These are phyloP conservation scores for Colletotrichum neosansevieriae DNA, from an alignment of 2,329 filamentous ascomycete genomes.

Conservation along the genomic window DNA sequence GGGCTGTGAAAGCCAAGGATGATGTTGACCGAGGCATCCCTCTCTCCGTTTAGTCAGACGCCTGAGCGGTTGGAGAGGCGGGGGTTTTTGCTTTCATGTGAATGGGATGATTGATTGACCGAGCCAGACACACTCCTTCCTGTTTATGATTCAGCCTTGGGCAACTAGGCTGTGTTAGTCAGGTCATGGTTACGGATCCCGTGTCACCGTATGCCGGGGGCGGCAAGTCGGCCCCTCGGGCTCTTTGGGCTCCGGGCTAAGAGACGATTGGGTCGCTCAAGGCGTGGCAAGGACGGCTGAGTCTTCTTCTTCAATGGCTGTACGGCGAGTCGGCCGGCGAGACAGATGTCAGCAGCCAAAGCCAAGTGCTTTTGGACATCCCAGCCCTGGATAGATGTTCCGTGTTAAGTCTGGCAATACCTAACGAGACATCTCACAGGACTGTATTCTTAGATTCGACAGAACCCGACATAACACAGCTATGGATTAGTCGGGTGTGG, in stretches of 20 bases:
- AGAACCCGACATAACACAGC: background rate
- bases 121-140: background rate
- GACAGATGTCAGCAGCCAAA: background rate
- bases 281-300: background rate
- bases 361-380: no score
- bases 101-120: slow-evolving; percentile 2
- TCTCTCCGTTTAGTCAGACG: background rate
- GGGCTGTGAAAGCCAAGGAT: background rate
- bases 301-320: background rate
- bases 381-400: no score
- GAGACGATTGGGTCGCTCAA: background rate
- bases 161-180: background rate
- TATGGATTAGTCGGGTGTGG: background rate
- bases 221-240: background rate
- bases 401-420: no score
- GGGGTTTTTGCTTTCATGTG: background rate
- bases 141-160: background rate
- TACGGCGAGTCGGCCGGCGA: background rate
- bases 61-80: background rate
- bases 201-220: background rate
- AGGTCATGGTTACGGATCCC: slow-evolving; percentile 10
- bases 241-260: slow-evolving; percentile 1
- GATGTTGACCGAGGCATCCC: background rate
- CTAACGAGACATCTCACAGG: no score
- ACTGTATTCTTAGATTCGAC: background rate